Evolutionary conservation across 2,329 filamentous ascomycete genomes (phyloP).

Genomic region (Trichophyton schoenleinii): DNA sequence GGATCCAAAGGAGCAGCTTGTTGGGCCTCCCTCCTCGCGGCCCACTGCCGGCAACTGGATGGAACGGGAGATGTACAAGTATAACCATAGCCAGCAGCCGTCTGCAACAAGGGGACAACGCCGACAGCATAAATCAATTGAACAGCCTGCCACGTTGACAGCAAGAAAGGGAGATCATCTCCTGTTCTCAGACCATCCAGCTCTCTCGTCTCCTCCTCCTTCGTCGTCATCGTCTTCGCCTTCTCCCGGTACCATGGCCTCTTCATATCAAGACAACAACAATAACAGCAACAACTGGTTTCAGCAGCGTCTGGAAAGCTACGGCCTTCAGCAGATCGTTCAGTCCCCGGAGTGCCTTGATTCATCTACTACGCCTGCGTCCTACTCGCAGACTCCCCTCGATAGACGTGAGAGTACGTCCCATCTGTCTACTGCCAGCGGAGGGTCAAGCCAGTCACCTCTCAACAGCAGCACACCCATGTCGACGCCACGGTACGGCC

Average conservation of each 20-base stretch:
- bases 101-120: slow-evolving; percentile 23
- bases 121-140: slow-evolving; percentile 31
- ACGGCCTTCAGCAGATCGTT: slow-evolving; percentile 31
- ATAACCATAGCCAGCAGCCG: slow-evolving; percentile 17
- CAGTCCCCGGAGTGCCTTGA: slow-evolving; percentile 11
- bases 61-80: slow-evolving; percentile 21
- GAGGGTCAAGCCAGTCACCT: not conserved
- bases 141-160: slow-evolving; percentile 23
- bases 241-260: slow-evolving; percentile 33
- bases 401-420: not conserved
- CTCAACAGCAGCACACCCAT: slow-evolving; percentile 17
- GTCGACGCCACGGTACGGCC: slow-evolving; percentile 21
- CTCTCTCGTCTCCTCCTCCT: not conserved
- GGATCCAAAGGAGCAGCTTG: slow-evolving; percentile 12
- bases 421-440: not conserved
- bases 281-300: slow-evolving; percentile 31
- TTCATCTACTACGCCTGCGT: not conserved
- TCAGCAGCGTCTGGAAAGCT: slow-evolving; percentile 37
- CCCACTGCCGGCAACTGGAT: slow-evolving; percentile 21
- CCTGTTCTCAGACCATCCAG: slow-evolving; percentile 38
- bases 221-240: slow-evolving; percentile 15
- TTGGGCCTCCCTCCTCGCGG: slow-evolving; percentile 20
- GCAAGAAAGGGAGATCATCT: slow-evolving; percentile 31
- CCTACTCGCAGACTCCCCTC: not conserved
- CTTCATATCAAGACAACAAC: slow-evolving; percentile 28